Conservation (phyloP, 2,329 filamentous ascomycete species). For the Thelonectria rubi region DNA sequence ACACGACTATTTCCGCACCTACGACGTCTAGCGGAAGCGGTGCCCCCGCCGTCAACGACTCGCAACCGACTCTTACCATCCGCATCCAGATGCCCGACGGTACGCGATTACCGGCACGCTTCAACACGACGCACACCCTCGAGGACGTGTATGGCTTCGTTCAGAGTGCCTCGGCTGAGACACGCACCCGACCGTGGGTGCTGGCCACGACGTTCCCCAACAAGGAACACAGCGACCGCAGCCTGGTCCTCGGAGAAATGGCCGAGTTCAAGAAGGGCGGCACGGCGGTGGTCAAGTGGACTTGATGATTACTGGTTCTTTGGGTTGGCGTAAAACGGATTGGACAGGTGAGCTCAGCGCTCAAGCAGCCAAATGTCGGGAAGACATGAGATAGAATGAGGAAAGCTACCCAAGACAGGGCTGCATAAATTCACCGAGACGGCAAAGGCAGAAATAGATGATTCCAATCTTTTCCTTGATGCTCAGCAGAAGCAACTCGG, state of each 20-base stretch:
- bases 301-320: slow-evolving; percentile 27
- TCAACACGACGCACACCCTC: slow-evolving; percentile 82
- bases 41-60: slow-evolving; percentile 63
- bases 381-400: slow-evolving; percentile 21
- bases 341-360: slow-evolving; percentile 9
- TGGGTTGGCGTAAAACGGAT: slow-evolving; percentile 33
- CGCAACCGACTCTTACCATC: slow-evolving; percentile 73
- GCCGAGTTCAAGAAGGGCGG: slow-evolving; percentile 73
- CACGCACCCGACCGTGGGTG: slow-evolving; percentile 70
- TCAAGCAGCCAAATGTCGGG: slow-evolving; percentile 7
- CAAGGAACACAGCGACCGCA: slow-evolving; percentile 79
- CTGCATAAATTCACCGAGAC: slow-evolving; percentile 8
- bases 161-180: slow-evolving; percentile 67
- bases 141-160: slow-evolving; percentile 82
- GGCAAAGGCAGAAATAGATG: slow-evolving; percentile 22
- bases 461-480: not conserved
- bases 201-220: slow-evolving; percentile 85
- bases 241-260: slow-evolving; percentile 65
- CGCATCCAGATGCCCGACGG: slow-evolving; percentile 84
- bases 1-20: slow-evolving; percentile 33
- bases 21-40: slow-evolving; percentile 47
- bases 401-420: not conserved
- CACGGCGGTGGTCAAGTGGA: slow-evolving; percentile 71
- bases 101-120: slow-evolving; percentile 78
- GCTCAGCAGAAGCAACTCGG: not conserved